Base-by-base conservation (phyloP, 208 protist species). In the Strigomonas oncopelti region DNA sequence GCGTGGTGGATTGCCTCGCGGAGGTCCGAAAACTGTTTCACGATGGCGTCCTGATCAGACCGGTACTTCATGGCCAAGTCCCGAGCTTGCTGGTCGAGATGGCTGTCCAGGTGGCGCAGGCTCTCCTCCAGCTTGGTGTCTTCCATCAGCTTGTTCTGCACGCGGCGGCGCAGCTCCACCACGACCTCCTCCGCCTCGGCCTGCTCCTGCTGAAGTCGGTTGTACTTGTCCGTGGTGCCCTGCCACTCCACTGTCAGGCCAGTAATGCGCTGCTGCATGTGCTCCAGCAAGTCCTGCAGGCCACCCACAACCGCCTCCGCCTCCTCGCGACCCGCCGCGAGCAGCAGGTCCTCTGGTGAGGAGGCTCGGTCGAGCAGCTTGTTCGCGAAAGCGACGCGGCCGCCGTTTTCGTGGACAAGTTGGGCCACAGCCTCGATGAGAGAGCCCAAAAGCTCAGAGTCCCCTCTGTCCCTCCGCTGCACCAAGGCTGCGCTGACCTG, bases 41-140 rank as follows among this genome's bases (percentile, higher is more conserved):
- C 73, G 73, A 94, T 94, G 18, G 65, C 61, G 20, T 94, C 91
- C n/a, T 88, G 85, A 52, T 96, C 91, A 5, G 82, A 72, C 20
- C 76, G 45, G 69, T 94, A 96, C 75, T 85, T 87, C 79, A 90
- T 72, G 0, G 85, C 86, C 20, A 96, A 71, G 64, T 96, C 87
- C 0, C 87, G 60, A n/a, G 85, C 85, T 61, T 96, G 91, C 70
- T 80, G 36, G 54, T 92, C 85, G 11, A 96, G 78, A 55, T 93
- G 84, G 1, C 27, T 60, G 36, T 94, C 88, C 9, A 96, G 66
- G 42, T 77, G 66, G 13, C 77, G 77, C 45, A 96, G 67, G 48
- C 77, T 91, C 64, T 78, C 72, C 78, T 96, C 88, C 29, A 93
- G 77, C 61, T 77, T 69, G 28, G 36, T 27, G 62, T 96, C 91